These are phyloP conservation scores for Fraxinus paxiana DNA, from an alignment of 305 asterid species.

Conservation along the genomic window DNA sequence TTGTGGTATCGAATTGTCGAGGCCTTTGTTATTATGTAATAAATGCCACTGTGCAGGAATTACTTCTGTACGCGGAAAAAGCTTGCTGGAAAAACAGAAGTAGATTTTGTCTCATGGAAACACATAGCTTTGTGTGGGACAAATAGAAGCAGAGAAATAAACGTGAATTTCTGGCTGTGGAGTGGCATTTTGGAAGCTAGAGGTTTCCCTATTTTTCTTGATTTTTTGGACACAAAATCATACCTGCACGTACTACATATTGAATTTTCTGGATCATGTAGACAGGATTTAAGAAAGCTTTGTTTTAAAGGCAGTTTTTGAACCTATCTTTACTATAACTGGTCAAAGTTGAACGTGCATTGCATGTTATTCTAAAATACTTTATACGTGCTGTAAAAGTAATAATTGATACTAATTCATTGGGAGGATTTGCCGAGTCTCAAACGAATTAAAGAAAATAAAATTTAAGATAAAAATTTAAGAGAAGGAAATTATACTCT, in stretches of 20 bases:
- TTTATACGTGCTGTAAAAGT: too few species aligned
- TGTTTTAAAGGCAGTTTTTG: background rate
- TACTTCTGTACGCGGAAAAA: background rate
- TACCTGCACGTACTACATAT: background rate
- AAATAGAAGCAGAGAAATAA: background rate
- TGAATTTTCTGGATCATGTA: background rate
- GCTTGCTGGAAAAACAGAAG: background rate
- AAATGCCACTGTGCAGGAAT: background rate
- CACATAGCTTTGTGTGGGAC: background rate
- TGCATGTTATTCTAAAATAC: too few species aligned
- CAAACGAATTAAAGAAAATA: too few species aligned
- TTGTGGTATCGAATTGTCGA: background rate
- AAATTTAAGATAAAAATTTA: too few species aligned
- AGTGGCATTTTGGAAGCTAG: background rate
- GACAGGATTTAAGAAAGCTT: background rate
- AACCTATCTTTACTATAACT: background rate
- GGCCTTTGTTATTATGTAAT: background rate
- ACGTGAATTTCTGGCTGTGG: background rate
- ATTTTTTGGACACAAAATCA: background rate
- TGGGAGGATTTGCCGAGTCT: too few species aligned
- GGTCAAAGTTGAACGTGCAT: too few species aligned
- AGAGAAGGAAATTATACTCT: too few species aligned
- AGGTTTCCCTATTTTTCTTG: background rate
- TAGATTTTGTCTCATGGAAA: background rate
- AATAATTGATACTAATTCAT: too few species aligned